Evolutionary conservation across 164 flowering plant species (phyloP).

Genomic region (Tetracentron sinense): DNA sequence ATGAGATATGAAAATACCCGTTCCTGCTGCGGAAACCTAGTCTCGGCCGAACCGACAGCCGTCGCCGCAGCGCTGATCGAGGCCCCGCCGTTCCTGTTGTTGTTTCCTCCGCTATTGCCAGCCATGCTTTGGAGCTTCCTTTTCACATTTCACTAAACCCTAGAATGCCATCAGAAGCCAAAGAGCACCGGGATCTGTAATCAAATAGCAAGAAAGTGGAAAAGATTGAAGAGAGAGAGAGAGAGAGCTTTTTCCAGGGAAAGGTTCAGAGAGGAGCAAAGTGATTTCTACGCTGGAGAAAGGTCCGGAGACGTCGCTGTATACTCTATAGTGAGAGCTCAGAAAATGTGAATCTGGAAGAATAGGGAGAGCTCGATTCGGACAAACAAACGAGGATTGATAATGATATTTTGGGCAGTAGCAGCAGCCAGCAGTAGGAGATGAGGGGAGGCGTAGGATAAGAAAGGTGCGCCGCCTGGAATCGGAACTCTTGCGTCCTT

Average conservation of each 20-base stretch:
- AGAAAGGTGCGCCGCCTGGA: slow-evolving; percentile 3
- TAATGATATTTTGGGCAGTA: no score
- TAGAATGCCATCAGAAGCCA: neutral
- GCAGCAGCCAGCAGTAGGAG: neutral
- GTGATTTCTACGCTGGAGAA: no score
- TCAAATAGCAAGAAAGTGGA: neutral
- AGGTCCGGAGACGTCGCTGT: no score
- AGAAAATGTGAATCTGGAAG: neutral
- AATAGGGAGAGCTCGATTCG: no score
- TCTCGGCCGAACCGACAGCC: slow-evolving; percentile 23
- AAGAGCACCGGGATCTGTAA: no score
- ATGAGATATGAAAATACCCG: slow-evolving; percentile 11
- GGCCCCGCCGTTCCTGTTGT: slow-evolving; percentile 19
- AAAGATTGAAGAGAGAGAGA: neutral
- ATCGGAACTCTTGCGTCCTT: slow-evolving; percentile 9
- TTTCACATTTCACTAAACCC: slow-evolving; percentile 21
- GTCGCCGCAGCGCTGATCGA: slow-evolving; percentile 26
- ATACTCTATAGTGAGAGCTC: no score
- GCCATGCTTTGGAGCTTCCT: slow-evolving; percentile 17
- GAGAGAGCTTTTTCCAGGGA: neutral
- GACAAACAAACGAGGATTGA: no score
- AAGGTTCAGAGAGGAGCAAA: neutral
- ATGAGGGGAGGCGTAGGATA: slow-evolving; percentile 6
- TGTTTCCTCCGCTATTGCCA: slow-evolving; percentile 23
- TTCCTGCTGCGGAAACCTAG: slow-evolving; percentile 21